Evolutionary conservation across 441 rosid genomes (phyloP).

Genomic region (Pelargonium australe): DNA sequence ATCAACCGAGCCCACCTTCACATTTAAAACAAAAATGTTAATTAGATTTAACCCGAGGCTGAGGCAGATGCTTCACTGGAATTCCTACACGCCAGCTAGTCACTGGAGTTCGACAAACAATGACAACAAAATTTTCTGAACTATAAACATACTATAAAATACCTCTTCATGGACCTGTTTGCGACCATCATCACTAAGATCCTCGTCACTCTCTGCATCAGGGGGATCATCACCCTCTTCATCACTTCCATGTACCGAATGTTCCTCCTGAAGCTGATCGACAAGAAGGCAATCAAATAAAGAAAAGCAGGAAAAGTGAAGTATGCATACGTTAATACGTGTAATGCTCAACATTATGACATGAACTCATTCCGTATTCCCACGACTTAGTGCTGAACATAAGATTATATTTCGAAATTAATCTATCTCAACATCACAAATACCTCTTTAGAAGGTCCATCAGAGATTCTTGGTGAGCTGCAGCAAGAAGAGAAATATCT

Average conservation of each 20-base stretch:
- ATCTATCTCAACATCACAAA: not conserved
- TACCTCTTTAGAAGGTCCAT: constrained; percentile 91
- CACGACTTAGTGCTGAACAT: no score
- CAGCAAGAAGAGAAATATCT: constrained; percentile 81
- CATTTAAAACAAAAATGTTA: constrained; percentile 9
- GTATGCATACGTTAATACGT: no score
- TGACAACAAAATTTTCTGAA: not conserved
- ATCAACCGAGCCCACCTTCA: constrained; percentile 88
- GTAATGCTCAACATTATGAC: no score
- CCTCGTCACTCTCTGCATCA: constrained; percentile 79
- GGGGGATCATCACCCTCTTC: constrained; percentile 87
- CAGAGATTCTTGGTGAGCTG: constrained; percentile 86
- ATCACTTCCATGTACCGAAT: constrained; percentile 86
- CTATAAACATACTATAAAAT: constrained; percentile 4
- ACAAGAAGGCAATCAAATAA: not conserved
- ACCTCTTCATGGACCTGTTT: constrained; percentile 69
- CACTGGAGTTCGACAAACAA: no score
- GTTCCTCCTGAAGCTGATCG: constrained; percentile 15
- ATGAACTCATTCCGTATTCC: no score
- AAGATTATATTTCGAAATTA: not conserved
- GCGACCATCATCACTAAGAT: constrained; percentile 53
- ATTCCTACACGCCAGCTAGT: no score
- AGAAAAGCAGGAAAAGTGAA: no score
- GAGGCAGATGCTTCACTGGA: not conserved
- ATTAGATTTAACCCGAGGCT: not conserved